Conservation (phyloP, 2,329 filamentous ascomycete species). For the Periglandula ipomoeae region DNA sequence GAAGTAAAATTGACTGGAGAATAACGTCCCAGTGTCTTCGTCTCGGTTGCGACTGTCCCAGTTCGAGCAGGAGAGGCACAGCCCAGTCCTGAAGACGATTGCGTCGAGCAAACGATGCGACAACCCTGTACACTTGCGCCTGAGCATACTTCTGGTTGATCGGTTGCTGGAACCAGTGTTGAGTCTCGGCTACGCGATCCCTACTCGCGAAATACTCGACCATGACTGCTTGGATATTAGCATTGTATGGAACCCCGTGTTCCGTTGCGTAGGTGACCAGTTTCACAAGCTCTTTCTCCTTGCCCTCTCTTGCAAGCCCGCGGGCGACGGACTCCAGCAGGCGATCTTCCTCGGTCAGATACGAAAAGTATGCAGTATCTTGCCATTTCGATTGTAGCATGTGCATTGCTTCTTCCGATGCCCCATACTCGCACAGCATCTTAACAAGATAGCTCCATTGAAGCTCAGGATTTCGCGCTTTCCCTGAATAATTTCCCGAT, state of each 20-base stretch:
- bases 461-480: slow-evolving; percentile 10
- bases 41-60: slow-evolving; percentile 35
- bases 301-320: slow-evolving; percentile 53
- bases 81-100: slow-evolving; percentile 55
- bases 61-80: slow-evolving; percentile 44
- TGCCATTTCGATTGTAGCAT: slow-evolving; percentile 28
- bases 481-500: slow-evolving; percentile 14
- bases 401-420: slow-evolving; percentile 41
- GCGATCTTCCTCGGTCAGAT: slow-evolving; percentile 13
- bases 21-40: slow-evolving; percentile 62
- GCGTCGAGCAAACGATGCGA: slow-evolving; percentile 45
- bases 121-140: slow-evolving; percentile 17
- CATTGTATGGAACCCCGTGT: slow-evolving; percentile 34
- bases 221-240: slow-evolving; percentile 43
- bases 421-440: slow-evolving; percentile 45
- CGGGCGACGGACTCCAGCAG: slow-evolving; percentile 24
- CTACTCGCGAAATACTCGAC: slow-evolving; percentile 52
- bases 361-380: slow-evolving; percentile 12
- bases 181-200: slow-evolving; percentile 50
- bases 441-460: slow-evolving; percentile 23
- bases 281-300: slow-evolving; percentile 47
- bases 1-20: slow-evolving; percentile 61
- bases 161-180: slow-evolving; percentile 56
- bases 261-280: slow-evolving; percentile 43
- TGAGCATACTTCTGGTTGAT: slow-evolving; percentile 23